phyloP scores from a whole-genome alignment of 345 rosid genomes.

The Syzygium grande region DNA sequence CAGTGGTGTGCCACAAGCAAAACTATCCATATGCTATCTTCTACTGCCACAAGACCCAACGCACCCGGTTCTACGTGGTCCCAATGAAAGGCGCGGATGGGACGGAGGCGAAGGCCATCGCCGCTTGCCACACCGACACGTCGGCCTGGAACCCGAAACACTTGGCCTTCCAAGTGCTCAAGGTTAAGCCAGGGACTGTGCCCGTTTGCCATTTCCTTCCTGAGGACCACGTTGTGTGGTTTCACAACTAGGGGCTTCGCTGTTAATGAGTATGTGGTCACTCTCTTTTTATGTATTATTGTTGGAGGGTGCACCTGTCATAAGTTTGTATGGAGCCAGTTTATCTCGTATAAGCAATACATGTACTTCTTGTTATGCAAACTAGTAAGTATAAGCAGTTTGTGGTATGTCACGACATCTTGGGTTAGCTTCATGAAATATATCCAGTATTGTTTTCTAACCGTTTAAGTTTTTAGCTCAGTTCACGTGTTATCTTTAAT shows the following conservation, averaged over 20 bases:
- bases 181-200: conserved; percentile 62
- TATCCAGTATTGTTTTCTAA: not conserved
- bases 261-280: not conserved
- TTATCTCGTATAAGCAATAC: not conserved
- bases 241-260: conserved; percentile 19
- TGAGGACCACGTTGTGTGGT: conserved; percentile 64
- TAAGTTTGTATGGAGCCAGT: not conserved
- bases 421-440: not conserved
- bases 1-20: conserved; percentile 80
- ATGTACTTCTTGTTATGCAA: not conserved
- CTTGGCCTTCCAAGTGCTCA: conserved; percentile 67
- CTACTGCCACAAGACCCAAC: conserved; percentile 62
- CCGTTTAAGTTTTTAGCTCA: not conserved
- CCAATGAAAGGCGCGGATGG: conserved; percentile 60
- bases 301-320: not conserved
- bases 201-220: conserved; percentile 86
- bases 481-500: not conserved
- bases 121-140: conserved; percentile 79
- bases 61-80: conserved; percentile 46
- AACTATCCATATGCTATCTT: conserved; percentile 69
- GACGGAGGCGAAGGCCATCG: conserved; percentile 51
- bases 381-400: not conserved
- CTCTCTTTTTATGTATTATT: not conserved
- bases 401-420: not conserved
- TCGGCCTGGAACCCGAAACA: conserved; percentile 84